These are phyloP conservation scores for Cladosporium sp. DNA, from an alignment of 2,329 filamentous ascomycete genomes.

Conservation along the genomic window DNA sequence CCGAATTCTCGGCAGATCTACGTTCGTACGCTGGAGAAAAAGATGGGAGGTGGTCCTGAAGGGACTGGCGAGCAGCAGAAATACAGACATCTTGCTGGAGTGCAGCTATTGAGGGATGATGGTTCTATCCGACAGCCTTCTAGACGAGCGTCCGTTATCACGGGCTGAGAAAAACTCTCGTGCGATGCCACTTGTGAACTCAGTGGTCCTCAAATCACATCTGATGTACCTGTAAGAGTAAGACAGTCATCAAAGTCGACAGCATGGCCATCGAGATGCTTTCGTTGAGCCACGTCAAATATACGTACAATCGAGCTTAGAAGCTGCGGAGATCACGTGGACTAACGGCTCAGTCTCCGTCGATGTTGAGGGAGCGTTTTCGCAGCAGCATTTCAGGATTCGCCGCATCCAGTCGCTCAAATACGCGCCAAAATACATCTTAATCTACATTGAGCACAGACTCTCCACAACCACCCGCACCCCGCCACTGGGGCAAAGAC, in stretches of 20 bases:
- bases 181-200: not conserved
- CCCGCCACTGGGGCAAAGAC: conserved; percentile 5
- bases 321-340: not conserved
- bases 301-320: not conserved
- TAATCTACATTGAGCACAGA: conserved; percentile 3
- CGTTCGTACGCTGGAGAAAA: conserved; percentile 24
- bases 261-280: too few relatives aligned
- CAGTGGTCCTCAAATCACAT: not conserved
- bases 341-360: not conserved
- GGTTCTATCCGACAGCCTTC: conserved; percentile 14
- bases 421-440: conserved; percentile 2
- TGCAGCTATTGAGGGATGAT: conserved; percentile 21
- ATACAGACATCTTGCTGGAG: conserved; percentile 21
- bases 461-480: conserved; percentile 10
- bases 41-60: conserved; percentile 21
- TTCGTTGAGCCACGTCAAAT: too few relatives aligned
- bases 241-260: too few relatives aligned
- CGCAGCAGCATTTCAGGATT: not conserved
- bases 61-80: conserved; percentile 19
- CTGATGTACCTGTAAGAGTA: too few relatives aligned
- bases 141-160: conserved; percentile 13
- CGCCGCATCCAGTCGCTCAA: conserved; percentile 6
- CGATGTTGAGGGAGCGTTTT: not conserved
- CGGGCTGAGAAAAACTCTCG: not conserved
- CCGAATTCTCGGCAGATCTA: conserved; percentile 24